Conservation (phyloP, 2,329 filamentous ascomycete genomes). For the Neocucurbitaria cava region DNA sequence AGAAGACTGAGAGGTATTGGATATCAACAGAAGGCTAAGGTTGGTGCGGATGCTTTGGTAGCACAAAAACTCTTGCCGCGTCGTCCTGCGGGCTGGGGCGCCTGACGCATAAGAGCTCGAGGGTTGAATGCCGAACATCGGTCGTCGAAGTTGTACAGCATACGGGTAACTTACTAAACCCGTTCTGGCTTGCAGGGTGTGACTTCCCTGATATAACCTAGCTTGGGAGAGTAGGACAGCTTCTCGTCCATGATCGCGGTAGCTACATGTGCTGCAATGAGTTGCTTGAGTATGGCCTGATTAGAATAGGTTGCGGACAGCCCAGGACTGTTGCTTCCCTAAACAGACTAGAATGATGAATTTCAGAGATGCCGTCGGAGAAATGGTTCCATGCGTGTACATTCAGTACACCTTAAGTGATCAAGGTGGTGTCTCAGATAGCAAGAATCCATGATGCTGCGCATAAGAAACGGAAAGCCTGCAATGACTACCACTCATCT, state of each 20-base stretch:
- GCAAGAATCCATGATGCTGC: not conserved
- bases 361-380: not conserved
- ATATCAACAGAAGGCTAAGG: not conserved
- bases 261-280: not conserved
- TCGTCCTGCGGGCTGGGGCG: not conserved
- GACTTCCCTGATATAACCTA: not conserved
- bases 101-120: not conserved
- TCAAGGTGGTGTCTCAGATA: not conserved
- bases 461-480: not conserved
- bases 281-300: not conserved
- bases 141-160: not conserved
- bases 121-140: not conserved
- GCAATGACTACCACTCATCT: not conserved
- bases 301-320: not conserved
- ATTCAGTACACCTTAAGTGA: not conserved
- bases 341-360: not conserved
- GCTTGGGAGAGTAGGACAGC: not conserved
- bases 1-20: not conserved
- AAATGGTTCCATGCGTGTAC: not conserved
- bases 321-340: not conserved
- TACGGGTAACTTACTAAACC: not conserved
- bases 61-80: not conserved
- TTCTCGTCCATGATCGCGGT: not conserved
- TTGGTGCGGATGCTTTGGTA: not conserved
- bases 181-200: not conserved